Evolutionary conservation across 805 yeast genomes (phyloP), one percentile per base, ranked within the genome.

Genomic region (Zygotorulaspora danielsina): DNA sequence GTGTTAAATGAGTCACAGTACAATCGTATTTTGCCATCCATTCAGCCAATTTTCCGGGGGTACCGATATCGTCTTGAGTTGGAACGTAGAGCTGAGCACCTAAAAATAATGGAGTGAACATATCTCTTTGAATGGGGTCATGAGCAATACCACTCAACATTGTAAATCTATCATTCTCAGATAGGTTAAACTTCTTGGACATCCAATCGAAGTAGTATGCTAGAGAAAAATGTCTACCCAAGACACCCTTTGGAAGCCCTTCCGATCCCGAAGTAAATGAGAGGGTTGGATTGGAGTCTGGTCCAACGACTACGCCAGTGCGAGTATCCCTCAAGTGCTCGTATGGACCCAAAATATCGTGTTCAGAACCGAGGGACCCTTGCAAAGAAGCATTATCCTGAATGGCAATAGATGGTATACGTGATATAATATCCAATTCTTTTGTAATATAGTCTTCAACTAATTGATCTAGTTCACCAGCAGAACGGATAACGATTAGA

Each of bases 181-280:
- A 73, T 27, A 93, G 73, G 22, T 80, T 78, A 56, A 93, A 93
- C 32, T 81, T 76, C 63, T 85, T 65, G 13, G 97, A 73, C 99
- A 93, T 93, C 99, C 99, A 93, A 25, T 95, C 95, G 76, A 93
- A 93, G 67, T 93, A 93, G 69, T 93, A 93, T 2, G 98, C 96
- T 45, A 93, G 70, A 0, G 97, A 90, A 66, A 80, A 94, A 59
- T 93, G 99, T 67, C 99, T 84, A 36, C 99, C 99, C 44, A 88
- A 73, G 17, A 93, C 99, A 70, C 99, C 99, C 67, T 93, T 93
- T 52, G 99, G 99, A 48, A 90, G 72, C 63, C 99, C 99, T 65
- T 93, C 99, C 5, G 96, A 85, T 21, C 99, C 99, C 15, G 96
- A 85, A 5, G 99, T 93, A 67, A 93, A 93, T 0, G 96, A 84